Percentiles rank a stretch among this genome's conserved stretches.
phyloP scores from a whole-genome alignment of 2,329 filamentous ascomycete species.

The Xylaria sp. region DNA sequence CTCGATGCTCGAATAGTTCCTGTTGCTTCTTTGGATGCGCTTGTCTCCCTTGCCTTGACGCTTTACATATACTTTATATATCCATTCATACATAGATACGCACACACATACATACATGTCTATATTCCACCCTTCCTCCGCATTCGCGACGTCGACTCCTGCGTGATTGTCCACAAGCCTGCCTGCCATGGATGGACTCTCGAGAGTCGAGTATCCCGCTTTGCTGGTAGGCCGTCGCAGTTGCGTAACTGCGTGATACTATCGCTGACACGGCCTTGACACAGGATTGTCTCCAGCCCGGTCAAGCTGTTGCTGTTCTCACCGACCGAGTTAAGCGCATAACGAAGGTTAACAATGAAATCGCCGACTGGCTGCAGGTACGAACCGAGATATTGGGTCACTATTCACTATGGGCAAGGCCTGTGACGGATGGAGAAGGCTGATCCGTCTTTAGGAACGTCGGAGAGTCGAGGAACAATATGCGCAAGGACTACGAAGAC shows the following conservation, averaged over 20 bases:
- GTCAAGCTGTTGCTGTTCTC: slow-evolving; percentile 82
- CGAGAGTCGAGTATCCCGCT: slow-evolving; percentile 89
- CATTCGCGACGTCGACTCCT: slow-evolving; percentile 44
- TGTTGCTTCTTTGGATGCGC: slow-evolving; percentile 32
- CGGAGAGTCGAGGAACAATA: slow-evolving; percentile 92
- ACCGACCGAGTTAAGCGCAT: slow-evolving; percentile 91
- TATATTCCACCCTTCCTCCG: slow-evolving; percentile 45
- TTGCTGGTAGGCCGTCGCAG: slow-evolving; percentile 78
- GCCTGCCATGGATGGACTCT: slow-evolving; percentile 75
- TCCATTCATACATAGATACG: too few species aligned
- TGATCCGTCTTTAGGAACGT: slow-evolving; percentile 74
- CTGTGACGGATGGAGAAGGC: slow-evolving; percentile 5
- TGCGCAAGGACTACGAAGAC: slow-evolving; percentile 81
- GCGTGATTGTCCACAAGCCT: slow-evolving; percentile 47
- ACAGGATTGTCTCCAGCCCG: slow-evolving; percentile 82
- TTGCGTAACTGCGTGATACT: neutral
- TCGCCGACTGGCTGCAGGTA: slow-evolving; percentile 98
- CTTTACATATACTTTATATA: slow-evolving; percentile 34
- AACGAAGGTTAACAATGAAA: slow-evolving; percentile 84
- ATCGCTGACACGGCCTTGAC: slow-evolving; percentile 34
- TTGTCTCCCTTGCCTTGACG: slow-evolving; percentile 20
- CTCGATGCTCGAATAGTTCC: slow-evolving; percentile 39
- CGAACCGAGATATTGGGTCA: slow-evolving; percentile 42
- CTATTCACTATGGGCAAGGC: neutral
- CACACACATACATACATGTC: slow-evolving; percentile 38